Evolutionary conservation across 495 filamentous ascomycete species (phyloP).

Genomic region (Lepraria neglecta): DNA sequence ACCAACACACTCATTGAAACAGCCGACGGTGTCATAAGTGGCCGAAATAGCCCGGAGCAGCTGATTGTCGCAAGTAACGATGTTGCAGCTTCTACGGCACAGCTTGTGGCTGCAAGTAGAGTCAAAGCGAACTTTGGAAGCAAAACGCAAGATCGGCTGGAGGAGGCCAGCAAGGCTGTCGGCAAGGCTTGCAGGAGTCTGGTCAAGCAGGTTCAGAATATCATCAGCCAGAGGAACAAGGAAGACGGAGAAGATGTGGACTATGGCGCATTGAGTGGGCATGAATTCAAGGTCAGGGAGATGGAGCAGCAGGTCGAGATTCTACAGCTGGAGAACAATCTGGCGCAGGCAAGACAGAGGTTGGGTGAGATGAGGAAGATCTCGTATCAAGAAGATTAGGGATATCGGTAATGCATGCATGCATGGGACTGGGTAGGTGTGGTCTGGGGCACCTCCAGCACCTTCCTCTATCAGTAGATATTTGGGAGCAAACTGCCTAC

Average conservation of each 20-base stretch:
- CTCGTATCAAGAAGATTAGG: slow-evolving; percentile 79
- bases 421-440: neutral
- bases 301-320: slow-evolving; percentile 99
- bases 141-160: slow-evolving; percentile 86
- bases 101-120: slow-evolving; percentile 88
- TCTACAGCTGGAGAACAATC: slow-evolving; percentile 83
- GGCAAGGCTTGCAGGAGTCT: slow-evolving; percentile 79
- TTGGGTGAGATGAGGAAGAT: slow-evolving; percentile 99
- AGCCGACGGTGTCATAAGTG: slow-evolving; percentile 88
- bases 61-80: slow-evolving; percentile 96
- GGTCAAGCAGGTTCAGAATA: slow-evolving; percentile 87
- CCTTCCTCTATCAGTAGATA: neutral
- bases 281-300: slow-evolving; percentile 97
- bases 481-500: neutral
- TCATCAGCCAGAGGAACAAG: slow-evolving; percentile 77
- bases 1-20: slow-evolving; percentile 97
- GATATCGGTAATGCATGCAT: slow-evolving; percentile 23
- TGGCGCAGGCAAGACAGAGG: slow-evolving; percentile 71
- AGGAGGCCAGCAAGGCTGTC: slow-evolving; percentile 88
- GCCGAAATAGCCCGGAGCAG: slow-evolving; percentile 89
- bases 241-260: slow-evolving; percentile 79
- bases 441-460: neutral
- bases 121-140: slow-evolving; percentile 98
- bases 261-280: slow-evolving; percentile 75
- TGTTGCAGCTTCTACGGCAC: slow-evolving; percentile 89